A percentile compares a stretch with the other conserved stretches of the same genome.
These are phyloP conservation scores for Magnusiomyces tetraspermus DNA, from an alignment of 1,139 yeast genomes.

Conservation along the genomic window DNA sequence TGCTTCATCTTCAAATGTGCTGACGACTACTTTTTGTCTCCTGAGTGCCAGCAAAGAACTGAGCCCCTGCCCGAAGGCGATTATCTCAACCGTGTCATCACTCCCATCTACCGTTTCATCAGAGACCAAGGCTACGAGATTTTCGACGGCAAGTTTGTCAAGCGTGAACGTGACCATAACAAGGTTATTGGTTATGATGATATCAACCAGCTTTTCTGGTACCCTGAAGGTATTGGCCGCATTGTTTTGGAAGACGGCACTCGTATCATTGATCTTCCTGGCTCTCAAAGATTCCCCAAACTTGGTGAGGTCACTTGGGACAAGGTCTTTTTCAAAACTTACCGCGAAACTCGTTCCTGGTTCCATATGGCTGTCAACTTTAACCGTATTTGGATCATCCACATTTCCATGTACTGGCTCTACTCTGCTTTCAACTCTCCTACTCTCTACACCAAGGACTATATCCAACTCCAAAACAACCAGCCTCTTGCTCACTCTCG, in stretches of 20 bases:
- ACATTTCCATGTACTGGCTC: slow-evolving; percentile 86
- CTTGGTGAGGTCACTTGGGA: slow-evolving; percentile 92
- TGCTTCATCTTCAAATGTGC: slow-evolving; percentile 94
- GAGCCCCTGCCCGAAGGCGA: slow-evolving; percentile 91
- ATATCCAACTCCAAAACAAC: slow-evolving; percentile 72
- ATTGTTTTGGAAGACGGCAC: slow-evolving; percentile 86
- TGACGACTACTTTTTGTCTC: slow-evolving; percentile 74
- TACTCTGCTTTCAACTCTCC: slow-evolving; percentile 90
- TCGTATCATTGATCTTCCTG: slow-evolving; percentile 81
- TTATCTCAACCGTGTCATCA: slow-evolving; percentile 79
- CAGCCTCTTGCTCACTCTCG: slow-evolving; percentile 78
- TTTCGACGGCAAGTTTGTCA: slow-evolving; percentile 87
- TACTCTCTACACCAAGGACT: slow-evolving; percentile 76
- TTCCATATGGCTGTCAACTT: slow-evolving; percentile 90
- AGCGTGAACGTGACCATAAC: slow-evolving; percentile 95
- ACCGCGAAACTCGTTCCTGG: slow-evolving; percentile 96
- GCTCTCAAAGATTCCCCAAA: slow-evolving; percentile 78
- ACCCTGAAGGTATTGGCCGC: slow-evolving; percentile 96
- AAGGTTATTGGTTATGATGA: slow-evolving; percentile 95
- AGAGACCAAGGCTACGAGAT: slow-evolving; percentile 95
- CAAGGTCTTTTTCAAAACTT: slow-evolving; percentile 90
- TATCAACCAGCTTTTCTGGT: slow-evolving; percentile 97
- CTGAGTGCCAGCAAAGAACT: slow-evolving; percentile 73
- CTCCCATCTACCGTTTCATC: slow-evolving; percentile 83
- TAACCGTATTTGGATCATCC: slow-evolving; percentile 97